Base-by-base conservation (phyloP, 2,329 filamentous ascomycete genomes). In the Neonectria magnoliae region DNA sequence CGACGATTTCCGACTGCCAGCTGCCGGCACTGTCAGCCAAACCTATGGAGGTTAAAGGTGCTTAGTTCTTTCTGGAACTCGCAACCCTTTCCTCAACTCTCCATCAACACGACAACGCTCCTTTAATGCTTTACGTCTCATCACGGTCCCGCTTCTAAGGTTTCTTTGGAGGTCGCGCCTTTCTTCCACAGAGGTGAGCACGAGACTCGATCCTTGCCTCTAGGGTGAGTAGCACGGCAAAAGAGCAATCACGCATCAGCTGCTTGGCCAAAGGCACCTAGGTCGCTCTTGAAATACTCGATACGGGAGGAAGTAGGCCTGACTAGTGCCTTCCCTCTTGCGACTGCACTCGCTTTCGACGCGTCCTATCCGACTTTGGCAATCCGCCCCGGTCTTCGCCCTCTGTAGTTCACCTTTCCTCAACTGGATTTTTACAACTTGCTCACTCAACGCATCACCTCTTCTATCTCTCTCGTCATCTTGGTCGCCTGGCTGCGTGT, bases 11-110 rank as follows among this genome's bases (percentile, higher is more conserved):
- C 44, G 56, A 50, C 52, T 68, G 70, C 58, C 70, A 68, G 68
- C 44, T 56, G 60, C 56, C 64, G 48, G 48, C 70, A 72, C 61
- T 72, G 70, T 47, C 48, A 57, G 27, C 58, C 57, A 45, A 57
- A 62, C 33, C 33, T 13, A 13, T 5, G 13, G 13, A 36, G 41
- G 45, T 25, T 55, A 33, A 41, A 52, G 51, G 47, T 18, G 42
- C 11, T 45, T 51, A 9, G 29, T 25, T 31, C 27, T 27, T 25
- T 14, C 45, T 7, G 11, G 27, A 51, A 22, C 11, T 20, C 27
- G 8, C 16, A 20, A 51, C 47, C 9, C 16, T 31, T 31, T 51
- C 47, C 22, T 33, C 47, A 51, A 51, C 27, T 33, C n/a, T 13
- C 7, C 47, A 31, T 5, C 47, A 47, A 16, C 27, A 51, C 25